phyloP scores from a whole-genome alignment of 2,329 filamentous ascomycete species.

The Thelonectria blattea region DNA sequence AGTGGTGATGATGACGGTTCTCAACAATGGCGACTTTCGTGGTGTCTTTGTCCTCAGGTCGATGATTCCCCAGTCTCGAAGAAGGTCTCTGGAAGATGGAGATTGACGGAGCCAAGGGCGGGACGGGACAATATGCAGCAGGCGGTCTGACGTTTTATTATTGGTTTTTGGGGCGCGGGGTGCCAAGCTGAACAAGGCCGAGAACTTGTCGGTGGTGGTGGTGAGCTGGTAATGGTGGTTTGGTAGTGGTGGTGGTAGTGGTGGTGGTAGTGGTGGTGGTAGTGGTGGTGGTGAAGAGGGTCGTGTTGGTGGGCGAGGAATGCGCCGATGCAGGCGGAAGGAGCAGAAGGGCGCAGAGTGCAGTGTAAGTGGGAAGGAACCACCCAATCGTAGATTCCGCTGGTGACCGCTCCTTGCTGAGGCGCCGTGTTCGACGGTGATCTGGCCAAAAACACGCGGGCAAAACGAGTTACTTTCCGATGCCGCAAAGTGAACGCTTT shows the following conservation, averaged over 20 bases:
- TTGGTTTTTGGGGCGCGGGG: slow-evolving; percentile 32
- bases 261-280: slow-evolving; percentile 17
- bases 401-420: slow-evolving; percentile 16
- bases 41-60: background rate
- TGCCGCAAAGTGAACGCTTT: slow-evolving; percentile 1
- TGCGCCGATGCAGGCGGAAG: background rate
- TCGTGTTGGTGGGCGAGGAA: slow-evolving; percentile 12
- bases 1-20: slow-evolving; percentile 4
- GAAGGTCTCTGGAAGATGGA: background rate
- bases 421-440: background rate
- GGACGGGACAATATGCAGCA: slow-evolving; percentile 15
- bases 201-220: slow-evolving; percentile 20
- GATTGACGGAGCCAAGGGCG: slow-evolving; percentile 12
- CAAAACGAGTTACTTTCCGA: background rate
- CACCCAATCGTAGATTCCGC: background rate
- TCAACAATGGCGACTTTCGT: background rate
- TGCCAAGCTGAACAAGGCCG: slow-evolving; percentile 26
- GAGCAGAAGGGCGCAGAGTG: slow-evolving; percentile 12
- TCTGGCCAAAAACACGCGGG: background rate
- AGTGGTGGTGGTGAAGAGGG: slow-evolving; percentile 11
- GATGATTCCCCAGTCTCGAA: background rate
- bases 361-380: slow-evolving; percentile 23
- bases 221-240: slow-evolving; percentile 20
- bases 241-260: background rate
- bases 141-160: slow-evolving; percentile 38